Base-by-base conservation (phyloP, 2,329 filamentous ascomycete genomes). In the Lanzia echinophila region DNA sequence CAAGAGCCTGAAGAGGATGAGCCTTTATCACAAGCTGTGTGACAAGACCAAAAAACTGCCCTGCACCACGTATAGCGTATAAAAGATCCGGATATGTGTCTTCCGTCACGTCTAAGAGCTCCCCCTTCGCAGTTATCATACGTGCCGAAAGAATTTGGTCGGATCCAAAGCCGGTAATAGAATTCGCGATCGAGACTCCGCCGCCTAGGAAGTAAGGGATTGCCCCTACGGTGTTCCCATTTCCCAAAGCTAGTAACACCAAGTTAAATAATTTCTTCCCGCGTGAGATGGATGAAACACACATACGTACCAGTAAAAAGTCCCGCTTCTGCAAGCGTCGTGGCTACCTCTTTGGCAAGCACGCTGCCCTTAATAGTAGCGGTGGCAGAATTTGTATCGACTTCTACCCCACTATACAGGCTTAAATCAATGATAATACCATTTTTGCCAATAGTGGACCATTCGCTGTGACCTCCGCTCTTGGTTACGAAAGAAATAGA, bases 21-120 rank as follows among this genome's bases (percentile, higher is more conserved):
- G 60, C 51, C 33, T 60, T 60, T 44, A 69, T 56, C 6, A 58
- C 62, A 3, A 70, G 53, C 31, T 63, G 49, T 1, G 64, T 66
- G 12, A 69, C 53, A 11, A 70, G 47, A 2, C 68, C 67, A 33
- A 70, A 67, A 50, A 63, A 64, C 12, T 67, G 64, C 10, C 64
- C 63, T 10, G 65, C 65, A 7, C 65, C 66, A 24, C 63, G 60
- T 19, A 69, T 60, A 1, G 60, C 67, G 19, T 60, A 68, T 8
- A 68, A 55, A 4, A 68, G 59, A 24, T n/a, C 47, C 6, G 36
- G 47, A 33, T 50, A 2, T 32, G 47, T 50, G 6, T 61, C 55
- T n/a, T 60, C 42, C 7, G 55, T 61, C 28, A 58, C 59, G 22
- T 57, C 36, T 6, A 68, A 17, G 0, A 68, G 31, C 2, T 62